Evolutionary conservation across 2,329 filamentous ascomycete genomes (phyloP).

Genomic region (Sporothrix luriei): DNA sequence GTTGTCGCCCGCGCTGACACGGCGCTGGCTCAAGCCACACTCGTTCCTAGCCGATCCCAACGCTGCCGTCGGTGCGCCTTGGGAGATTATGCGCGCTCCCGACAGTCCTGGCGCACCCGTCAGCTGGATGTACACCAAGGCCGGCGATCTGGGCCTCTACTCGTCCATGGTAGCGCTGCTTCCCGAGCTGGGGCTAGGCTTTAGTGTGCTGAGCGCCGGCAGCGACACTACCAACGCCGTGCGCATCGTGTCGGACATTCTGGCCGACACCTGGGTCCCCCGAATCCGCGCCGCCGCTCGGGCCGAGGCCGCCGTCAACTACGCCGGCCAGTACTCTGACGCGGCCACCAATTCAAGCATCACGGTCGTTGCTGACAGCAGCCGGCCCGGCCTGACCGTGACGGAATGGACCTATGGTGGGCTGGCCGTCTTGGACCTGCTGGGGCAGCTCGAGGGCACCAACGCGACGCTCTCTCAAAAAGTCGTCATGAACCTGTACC

Average conservation of each 20-base stretch:
- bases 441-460: conserved; percentile 11
- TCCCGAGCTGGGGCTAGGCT: conserved; percentile 50
- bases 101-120: conserved; percentile 42
- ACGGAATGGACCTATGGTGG: conserved; percentile 14
- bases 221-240: conserved; percentile 26
- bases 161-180: conserved; percentile 47
- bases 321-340: conserved; percentile 24
- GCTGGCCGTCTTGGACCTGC: background rate
- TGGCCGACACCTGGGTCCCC: conserved; percentile 20
- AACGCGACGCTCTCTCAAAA: background rate
- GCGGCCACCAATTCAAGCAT: background rate
- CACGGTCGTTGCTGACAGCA: background rate
- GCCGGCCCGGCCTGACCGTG: background rate
- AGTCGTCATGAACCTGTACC: conserved; percentile 22
- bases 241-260: conserved; percentile 14
- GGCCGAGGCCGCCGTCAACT: conserved; percentile 14
- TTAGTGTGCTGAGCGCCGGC: conserved; percentile 45
- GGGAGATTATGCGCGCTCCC: conserved; percentile 50
- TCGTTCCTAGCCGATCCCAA: conserved; percentile 37
- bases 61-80: conserved; percentile 49
- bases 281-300: background rate
- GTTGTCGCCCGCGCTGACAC: conserved; percentile 45
- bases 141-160: conserved; percentile 49
- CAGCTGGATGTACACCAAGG: conserved; percentile 54
- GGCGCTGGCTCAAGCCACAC: conserved; percentile 51